phyloP scores from a whole-genome alignment of 345 rosid genomes.

The Eucalyptus marginata region DNA sequence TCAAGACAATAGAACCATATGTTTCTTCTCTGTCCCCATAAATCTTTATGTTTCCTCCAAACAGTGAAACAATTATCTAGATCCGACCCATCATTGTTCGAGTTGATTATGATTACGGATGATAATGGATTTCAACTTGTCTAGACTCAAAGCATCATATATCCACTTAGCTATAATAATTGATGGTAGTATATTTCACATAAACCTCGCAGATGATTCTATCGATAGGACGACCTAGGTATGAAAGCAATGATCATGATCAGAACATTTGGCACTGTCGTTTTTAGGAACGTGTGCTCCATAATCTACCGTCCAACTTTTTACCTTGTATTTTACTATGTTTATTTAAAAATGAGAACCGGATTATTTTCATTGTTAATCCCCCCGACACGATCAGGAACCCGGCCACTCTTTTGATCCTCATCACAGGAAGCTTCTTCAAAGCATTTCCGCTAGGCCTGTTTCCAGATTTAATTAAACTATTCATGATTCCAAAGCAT shows the following conservation, averaged over 20 bases:
- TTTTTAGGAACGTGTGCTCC: background rate
- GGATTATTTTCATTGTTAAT: background rate
- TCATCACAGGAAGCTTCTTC: background rate
- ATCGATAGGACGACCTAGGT: background rate
- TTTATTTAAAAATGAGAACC: background rate
- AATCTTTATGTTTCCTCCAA: background rate
- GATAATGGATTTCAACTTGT: background rate
- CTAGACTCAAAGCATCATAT: background rate
- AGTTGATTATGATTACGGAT: background rate
- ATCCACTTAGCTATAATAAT: background rate
- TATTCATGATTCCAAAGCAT: background rate
- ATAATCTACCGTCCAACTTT: background rate
- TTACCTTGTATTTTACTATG: background rate
- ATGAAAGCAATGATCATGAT: background rate
- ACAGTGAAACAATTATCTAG: background rate
- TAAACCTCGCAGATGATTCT: background rate
- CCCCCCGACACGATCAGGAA: background rate
- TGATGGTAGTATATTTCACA: background rate
- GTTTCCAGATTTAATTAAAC: background rate
- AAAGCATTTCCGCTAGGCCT: background rate
- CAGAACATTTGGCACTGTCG: background rate
- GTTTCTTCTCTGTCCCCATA: background rate
- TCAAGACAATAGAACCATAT: background rate
- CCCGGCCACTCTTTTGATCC: background rate
- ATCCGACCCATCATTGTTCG: background rate